Percentiles rank a stretch among this genome's conserved stretches.
phyloP scores from a whole-genome alignment of 306 rosid species.

The Lagenaria siceraria region DNA sequence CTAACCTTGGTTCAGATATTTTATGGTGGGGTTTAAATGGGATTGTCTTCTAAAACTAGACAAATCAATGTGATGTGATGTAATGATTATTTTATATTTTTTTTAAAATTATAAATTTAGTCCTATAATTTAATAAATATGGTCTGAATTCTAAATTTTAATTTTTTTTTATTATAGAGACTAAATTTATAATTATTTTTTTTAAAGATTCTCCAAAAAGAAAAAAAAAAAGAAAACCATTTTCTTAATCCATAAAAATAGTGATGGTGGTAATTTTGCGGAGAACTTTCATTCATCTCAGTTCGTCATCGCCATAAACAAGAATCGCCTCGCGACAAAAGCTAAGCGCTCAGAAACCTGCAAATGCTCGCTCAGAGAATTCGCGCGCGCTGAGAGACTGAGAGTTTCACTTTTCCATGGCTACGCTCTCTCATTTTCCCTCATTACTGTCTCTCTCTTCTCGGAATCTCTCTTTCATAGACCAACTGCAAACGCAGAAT shows the following conservation, averaged over 20 bases:
- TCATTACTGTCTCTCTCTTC: conserved; percentile 10
- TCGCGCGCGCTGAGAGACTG: not conserved
- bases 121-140: too few species aligned
- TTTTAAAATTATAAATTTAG: too few species aligned
- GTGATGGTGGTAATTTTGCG: not conserved
- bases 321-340: not conserved
- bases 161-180: too few species aligned
- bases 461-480: conserved; percentile 17
- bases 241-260: not conserved
- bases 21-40: not conserved
- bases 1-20: not conserved
- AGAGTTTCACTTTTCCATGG: conserved; percentile 17
- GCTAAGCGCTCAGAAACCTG: not conserved
- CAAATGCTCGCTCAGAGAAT: not conserved
- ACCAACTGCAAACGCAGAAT: conserved; percentile 14
- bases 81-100: too few species aligned
- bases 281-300: not conserved
- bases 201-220: too few species aligned
- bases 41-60: too few species aligned
- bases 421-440: conserved; percentile 18
- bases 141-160: too few species aligned
- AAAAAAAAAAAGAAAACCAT: too few species aligned
- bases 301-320: not conserved
- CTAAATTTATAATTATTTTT: too few species aligned
- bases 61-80: not conserved